Percentiles rank a stretch among this genome's conserved stretches.
phyloP scores from a whole-genome alignment of 345 rosid genomes.

The Citrus maxima region DNA sequence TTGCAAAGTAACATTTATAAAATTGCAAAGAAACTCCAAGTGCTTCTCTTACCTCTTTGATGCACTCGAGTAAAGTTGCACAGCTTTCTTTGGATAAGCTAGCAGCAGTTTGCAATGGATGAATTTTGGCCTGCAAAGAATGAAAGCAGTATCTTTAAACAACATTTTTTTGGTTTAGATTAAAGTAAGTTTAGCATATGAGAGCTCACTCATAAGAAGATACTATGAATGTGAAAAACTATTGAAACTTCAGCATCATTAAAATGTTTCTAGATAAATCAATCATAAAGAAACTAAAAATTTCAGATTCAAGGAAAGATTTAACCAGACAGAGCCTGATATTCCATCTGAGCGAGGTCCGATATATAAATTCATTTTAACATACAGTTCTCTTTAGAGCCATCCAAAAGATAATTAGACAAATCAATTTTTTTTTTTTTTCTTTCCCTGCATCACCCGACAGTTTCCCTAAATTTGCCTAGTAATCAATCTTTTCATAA shows the following conservation, averaged over 20 bases:
- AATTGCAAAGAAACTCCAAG: neutral
- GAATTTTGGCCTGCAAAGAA: constrained; percentile 78
- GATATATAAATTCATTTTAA: neutral
- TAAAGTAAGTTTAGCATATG: neutral
- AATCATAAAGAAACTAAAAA: neutral
- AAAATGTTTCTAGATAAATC: neutral
- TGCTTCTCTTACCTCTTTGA: constrained; percentile 60
- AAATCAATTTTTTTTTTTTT: neutral
- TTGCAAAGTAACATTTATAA: neutral
- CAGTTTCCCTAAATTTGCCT: neutral
- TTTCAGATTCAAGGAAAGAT: neutral
- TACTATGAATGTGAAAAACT: neutral
- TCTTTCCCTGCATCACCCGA: neutral
- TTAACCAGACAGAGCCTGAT: neutral
- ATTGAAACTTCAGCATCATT: neutral
- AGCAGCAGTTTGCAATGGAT: constrained; percentile 68
- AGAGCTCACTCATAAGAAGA: neutral
- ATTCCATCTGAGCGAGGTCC: neutral
- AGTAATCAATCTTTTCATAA: neutral
- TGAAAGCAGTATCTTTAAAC: neutral
- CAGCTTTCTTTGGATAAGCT: constrained; percentile 71
- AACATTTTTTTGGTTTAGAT: neutral
- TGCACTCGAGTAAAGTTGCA: constrained; percentile 61
- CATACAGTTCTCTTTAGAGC: neutral
- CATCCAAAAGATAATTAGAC: neutral